Evolutionary conservation across 1,139 yeast species (phyloP), one percentile per base, ranked within the genome.

Genomic region (Blastobotrys proliferans): DNA sequence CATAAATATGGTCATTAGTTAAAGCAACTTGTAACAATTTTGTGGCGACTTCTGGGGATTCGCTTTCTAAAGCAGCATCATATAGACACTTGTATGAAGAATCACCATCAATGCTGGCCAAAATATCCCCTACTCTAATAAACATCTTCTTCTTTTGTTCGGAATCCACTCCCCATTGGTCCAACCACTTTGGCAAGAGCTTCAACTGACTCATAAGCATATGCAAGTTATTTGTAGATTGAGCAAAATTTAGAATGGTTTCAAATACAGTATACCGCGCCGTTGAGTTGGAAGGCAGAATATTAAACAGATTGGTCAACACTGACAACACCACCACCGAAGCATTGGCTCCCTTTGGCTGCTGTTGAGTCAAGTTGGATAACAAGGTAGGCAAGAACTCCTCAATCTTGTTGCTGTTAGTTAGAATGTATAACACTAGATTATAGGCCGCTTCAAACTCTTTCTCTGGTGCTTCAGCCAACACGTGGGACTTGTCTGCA

Each of bases 391-490:
- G 62, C 30, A 64, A 51, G 33, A 62, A 54, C 30, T 57, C 62
- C 18, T 37, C 32, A 45, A 64, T 57, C 35, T 63, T 58, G 18
- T 66, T 53, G 25, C 70, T 60, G 29, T 60, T 55, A 14, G 67
- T 55, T 41, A 69, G 51, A 40, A 66, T 61, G 51, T 64, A 63
- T 38, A 70, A 49, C 22, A 67, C 56, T 38, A 69, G 56, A 54
- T 68, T 69, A 55, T 63, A 67, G 16, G 66, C 64, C 8, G 70
- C 52, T 55, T 70, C 74, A 45, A 67, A 66, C 40, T 69, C 72
- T 46, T 56, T 53, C 41, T 64, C 69, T 11, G 66, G 60, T 13
- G 67, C 64, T 45, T 53, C 50, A 40, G 59, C 48, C 22, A 68
- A 57, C 19, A 60, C 55, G 19, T 46, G 51, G 24, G 61, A 56